Conservation (phyloP, 805 yeast species). For the Cyberlindnera nakhonratchasimensis region DNA sequence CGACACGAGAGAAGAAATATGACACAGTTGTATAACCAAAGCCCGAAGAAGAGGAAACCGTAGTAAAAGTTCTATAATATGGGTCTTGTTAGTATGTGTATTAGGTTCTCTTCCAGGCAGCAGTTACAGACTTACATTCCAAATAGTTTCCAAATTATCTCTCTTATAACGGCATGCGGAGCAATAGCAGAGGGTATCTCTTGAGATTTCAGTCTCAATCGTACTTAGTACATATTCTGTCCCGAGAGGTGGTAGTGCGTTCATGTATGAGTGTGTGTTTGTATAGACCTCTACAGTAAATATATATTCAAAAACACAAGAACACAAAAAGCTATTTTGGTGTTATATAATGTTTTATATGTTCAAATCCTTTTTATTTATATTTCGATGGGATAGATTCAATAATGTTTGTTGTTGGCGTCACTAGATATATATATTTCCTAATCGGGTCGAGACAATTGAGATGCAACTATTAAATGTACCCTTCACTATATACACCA, state of each 20-base stretch:
- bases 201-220: constrained; percentile 7
- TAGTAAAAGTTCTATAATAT: constrained; percentile 22
- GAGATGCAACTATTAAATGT: neutral
- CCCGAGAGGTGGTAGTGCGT: constrained; percentile 1
- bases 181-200: constrained; percentile 24
- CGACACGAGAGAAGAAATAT: constrained; percentile 8
- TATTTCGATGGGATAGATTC: neutral
- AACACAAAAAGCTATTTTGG: too few species aligned
- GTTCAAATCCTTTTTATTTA: too few species aligned
- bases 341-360: too few species aligned
- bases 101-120: neutral
- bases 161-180: constrained; percentile 19
- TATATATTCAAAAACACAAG: too few species aligned
- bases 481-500: neutral
- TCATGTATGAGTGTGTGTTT: neutral
- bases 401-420: neutral
- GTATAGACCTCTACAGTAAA: too few species aligned
- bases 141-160: constrained; percentile 8
- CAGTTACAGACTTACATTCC: constrained; percentile 14
- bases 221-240: neutral
- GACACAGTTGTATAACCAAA: constrained; percentile 22
- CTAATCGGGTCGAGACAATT: constrained; percentile 22
- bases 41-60: constrained; percentile 19
- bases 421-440: constrained; percentile 7
- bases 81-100: neutral